Base-by-base conservation (phyloP, 2,329 filamentous ascomycete species). In the Ceratocystis lukuohia region DNA sequence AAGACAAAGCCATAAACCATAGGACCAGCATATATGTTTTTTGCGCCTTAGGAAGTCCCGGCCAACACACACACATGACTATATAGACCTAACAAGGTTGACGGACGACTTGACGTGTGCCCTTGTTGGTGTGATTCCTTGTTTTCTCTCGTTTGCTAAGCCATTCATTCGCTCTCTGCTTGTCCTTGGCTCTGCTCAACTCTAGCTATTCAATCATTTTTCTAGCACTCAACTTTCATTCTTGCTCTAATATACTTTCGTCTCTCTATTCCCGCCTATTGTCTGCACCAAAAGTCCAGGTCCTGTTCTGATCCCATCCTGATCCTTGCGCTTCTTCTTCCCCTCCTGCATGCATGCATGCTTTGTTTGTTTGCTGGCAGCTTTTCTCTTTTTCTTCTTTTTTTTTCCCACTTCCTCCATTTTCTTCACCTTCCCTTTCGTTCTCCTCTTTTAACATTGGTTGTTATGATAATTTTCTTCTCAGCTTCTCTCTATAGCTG, bases 391-490 rank as follows among this genome's bases (percentile, higher is more conserved):
- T 25, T 62, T 30, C 12, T 45, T 61, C 50, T 65, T 30, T 44
- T n/a, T 61, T 50, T 22, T 64, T 46, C n/a, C 28, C 62, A 25
- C 41, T 44, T 30, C n/a, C 22, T 61, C 33, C 22, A 7, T 61
- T 30, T 61, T 33, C 41, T 50, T 25, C 20, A 25, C 64, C 37
- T 50, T 22, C 46, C 12, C 41, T 41, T 33, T 61, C 28, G 25
- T 59, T 64, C 56, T 67, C 53, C 41, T 53, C 53, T 67, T 65
- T 67, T 62, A 25, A 28, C 20, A 62, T 25, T 46, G 20, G 15
- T 15, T 37, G 33, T 37, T 41, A 12, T 41, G 37, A 25, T 48
- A n/a, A 45, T 30, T 46, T 62, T 28, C 46, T 25, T 46, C 25
- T 62, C 22, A 28, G 28, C 30, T 53, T 41, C 33, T 20, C 61